phyloP scores from a whole-genome alignment of 1,284 basidiomycete genomes.

The Dichomitus squalens region DNA sequence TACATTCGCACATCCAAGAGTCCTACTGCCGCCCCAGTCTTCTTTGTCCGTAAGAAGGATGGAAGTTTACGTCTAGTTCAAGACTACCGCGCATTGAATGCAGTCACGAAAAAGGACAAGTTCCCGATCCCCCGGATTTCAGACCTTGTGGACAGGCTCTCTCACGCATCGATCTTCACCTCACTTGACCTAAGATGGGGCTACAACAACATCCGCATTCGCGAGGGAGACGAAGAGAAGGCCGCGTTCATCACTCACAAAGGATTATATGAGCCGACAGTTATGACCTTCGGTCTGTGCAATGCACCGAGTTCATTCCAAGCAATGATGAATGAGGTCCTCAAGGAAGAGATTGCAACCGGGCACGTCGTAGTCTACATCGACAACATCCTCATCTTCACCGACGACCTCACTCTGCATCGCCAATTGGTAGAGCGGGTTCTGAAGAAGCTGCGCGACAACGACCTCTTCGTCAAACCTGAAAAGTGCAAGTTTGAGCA shows the following conservation, averaged over 20 bases:
- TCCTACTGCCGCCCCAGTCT: constrained; percentile 32
- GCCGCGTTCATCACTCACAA: constrained; percentile 16
- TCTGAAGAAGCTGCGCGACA: constrained; percentile 30
- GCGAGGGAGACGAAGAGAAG: constrained; percentile 20
- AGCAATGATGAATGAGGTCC: constrained; percentile 9
- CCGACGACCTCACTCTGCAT: constrained; percentile 7
- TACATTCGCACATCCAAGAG: constrained; percentile 5
- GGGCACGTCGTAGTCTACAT: constrained; percentile 8
- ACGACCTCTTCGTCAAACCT: constrained; percentile 34
- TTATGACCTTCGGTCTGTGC: constrained; percentile 36
- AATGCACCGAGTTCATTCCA: constrained; percentile 35
- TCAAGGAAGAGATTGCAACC: constrained; percentile 3
- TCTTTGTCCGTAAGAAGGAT: constrained; percentile 46
- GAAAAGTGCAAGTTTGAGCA: constrained; percentile 41
- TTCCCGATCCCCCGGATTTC: constrained; percentile 6
- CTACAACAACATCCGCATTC: constrained; percentile 9
- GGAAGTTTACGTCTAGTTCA: constrained; percentile 29
- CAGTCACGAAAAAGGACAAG: constrained; percentile 28
- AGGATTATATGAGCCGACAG: constrained; percentile 30
- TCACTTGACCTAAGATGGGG: constrained; percentile 9
- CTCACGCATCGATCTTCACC: constrained; percentile 1
- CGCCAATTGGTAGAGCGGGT: constrained; percentile 28
- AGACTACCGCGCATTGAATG: constrained; percentile 33
- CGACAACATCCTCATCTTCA: constrained; percentile 11
- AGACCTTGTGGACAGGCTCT: constrained; percentile 2